These are phyloP conservation scores for Fusarium decemcellulare DNA, from an alignment of 2,329 filamentous ascomycete species.

Conservation along the genomic window DNA sequence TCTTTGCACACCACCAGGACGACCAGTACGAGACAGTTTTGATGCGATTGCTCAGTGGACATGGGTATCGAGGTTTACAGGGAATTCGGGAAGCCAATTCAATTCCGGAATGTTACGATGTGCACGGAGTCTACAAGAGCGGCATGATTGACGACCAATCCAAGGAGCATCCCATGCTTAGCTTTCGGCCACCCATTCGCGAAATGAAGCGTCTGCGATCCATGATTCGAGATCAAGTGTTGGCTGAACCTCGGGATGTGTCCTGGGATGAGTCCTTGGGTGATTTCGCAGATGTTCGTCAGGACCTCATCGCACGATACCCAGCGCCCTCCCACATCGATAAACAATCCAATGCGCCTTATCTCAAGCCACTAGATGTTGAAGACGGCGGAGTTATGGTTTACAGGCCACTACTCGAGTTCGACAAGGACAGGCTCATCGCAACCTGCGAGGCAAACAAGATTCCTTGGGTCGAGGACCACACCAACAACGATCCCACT, in stretches of 20 bases:
- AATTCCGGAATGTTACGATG: conserved; percentile 87
- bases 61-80: conserved; percentile 77
- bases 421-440: conserved; percentile 80
- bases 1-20: conserved; percentile 90
- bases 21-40: conserved; percentile 93
- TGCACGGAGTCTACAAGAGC: conserved; percentile 80
- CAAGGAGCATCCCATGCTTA: conserved; percentile 53
- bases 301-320: conserved; percentile 46
- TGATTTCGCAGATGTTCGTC: conserved; percentile 18
- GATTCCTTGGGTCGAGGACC: conserved; percentile 86
- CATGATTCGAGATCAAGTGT: conserved; percentile 48
- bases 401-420: conserved; percentile 78
- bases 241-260: conserved; percentile 33
- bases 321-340: conserved; percentile 41
- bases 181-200: conserved; percentile 50
- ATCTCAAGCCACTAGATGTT: conserved; percentile 55
- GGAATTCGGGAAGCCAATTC: conserved; percentile 76
- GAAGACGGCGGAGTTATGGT: conserved; percentile 78
- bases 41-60: conserved; percentile 79
- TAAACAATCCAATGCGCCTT: conserved; percentile 45
- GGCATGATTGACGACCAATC: conserved; percentile 67
- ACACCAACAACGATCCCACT: conserved; percentile 83
- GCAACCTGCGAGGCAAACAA: conserved; percentile 79
- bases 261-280: background rate
- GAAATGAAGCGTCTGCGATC: conserved; percentile 50